A percentile compares a stretch with the other conserved stretches of the same genome.
Evolutionary conservation across 2,329 filamentous ascomycete genomes (phyloP).

Genomic region (Zelopaecilomyces penicillatus): DNA sequence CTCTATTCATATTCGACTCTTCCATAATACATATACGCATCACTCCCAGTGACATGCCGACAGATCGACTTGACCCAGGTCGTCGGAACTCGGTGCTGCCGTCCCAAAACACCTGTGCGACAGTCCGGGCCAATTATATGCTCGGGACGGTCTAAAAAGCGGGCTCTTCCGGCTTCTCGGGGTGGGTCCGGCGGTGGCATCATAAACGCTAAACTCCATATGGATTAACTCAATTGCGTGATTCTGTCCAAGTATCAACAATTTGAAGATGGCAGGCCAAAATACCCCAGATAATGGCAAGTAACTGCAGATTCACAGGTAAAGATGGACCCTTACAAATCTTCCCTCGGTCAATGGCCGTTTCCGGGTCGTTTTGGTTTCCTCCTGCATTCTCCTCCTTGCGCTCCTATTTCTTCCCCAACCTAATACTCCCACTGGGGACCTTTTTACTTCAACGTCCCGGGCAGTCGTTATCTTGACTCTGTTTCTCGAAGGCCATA

Average conservation of each 20-base stretch:
- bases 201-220: slow-evolving; percentile 22
- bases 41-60: too few species aligned
- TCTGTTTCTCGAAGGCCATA: too few species aligned
- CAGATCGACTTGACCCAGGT: too few species aligned
- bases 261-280: slow-evolving; percentile 14
- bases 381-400: slow-evolving; percentile 2
- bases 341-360: slow-evolving; percentile 15
- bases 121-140: slow-evolving; percentile 7
- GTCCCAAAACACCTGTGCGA: slow-evolving; percentile 3
- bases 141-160: slow-evolving; percentile 29
- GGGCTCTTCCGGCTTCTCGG: slow-evolving; percentile 9
- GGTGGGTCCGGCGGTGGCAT: slow-evolving; percentile 14
- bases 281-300: slow-evolving; percentile 3
- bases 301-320: slow-evolving; percentile 13
- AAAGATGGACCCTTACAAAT: slow-evolving; percentile 17
- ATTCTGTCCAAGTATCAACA: slow-evolving; percentile 30
- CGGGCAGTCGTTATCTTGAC: too few species aligned
- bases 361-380: slow-evolving; percentile 1
- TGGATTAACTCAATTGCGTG: slow-evolving; percentile 30
- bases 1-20: too few species aligned
- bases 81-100: slow-evolving; percentile 9
- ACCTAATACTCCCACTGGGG: background rate
- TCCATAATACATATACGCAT: too few species aligned
- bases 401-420: slow-evolving; percentile 8
- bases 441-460: too few species aligned